These are phyloP conservation scores for Acidomyces sp. DNA, from an alignment of 495 filamentous ascomycete species.

Conservation along the genomic window DNA sequence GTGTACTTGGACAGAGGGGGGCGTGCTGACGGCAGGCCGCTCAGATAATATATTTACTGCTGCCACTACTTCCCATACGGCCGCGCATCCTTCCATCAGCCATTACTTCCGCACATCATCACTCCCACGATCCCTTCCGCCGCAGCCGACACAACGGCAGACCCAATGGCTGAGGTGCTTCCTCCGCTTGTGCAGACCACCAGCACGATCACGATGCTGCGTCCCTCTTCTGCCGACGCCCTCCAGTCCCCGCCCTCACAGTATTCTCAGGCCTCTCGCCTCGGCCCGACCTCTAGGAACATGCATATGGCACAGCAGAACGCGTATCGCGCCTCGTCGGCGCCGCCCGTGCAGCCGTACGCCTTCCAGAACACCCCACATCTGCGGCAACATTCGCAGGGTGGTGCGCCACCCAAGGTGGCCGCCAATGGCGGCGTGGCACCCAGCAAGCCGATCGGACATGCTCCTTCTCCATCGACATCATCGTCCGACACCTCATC, in stretches of 20 bases:
- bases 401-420: constrained; percentile 39
- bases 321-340: constrained; percentile 53
- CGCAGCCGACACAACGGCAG: constrained; percentile 4
- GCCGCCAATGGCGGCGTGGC: constrained; percentile 31
- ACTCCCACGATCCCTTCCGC: constrained; percentile 3
- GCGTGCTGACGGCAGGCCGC: too few relatives aligned
- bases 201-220: constrained; percentile 28
- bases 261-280: constrained; percentile 21
- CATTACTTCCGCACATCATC: too few relatives aligned
- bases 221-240: constrained; percentile 28
- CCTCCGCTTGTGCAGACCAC: constrained; percentile 27
- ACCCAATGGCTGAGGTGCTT: constrained; percentile 34
- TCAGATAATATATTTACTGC: too few relatives aligned
- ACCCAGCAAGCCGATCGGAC: constrained; percentile 16
- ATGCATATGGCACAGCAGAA: constrained; percentile 17
- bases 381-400: constrained; percentile 53
- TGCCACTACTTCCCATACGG: too few relatives aligned
- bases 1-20: too few relatives aligned
- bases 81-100: too few relatives aligned
- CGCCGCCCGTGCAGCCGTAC: constrained; percentile 67
- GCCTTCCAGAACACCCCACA: constrained; percentile 70
- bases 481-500: constrained; percentile 28
- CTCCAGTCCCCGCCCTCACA: constrained; percentile 24
- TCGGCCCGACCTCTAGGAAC: constrained; percentile 23
- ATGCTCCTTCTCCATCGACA: constrained; percentile 25